Base-by-base conservation (phyloP, 129 eudicot species). In the Saposhnikovia divaricata region DNA sequence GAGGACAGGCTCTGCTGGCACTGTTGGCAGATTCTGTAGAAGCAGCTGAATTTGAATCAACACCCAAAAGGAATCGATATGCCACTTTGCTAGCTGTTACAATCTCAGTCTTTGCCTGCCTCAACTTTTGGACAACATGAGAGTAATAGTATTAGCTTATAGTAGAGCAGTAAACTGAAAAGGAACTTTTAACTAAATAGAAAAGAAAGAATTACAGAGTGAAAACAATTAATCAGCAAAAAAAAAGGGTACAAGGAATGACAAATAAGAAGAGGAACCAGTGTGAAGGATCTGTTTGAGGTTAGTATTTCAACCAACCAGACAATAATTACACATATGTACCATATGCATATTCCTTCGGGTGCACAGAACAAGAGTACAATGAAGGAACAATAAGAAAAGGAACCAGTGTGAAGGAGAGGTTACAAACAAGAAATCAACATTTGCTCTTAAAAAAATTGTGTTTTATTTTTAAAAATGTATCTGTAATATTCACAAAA, bases 61-160 rank as follows among this genome's bases (percentile, higher is more conserved):
- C 84, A 59, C 98, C 98, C 18, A 90, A 72, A 59, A 95, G 87
- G 78, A 92, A 95, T 15, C 93, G 90, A 82, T 89, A 95, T 65
- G 96, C 98, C 85, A 92, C 97, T 78, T 89, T 95, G 88, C 98
- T 90, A 6, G 97, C 97, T 51, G 97, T 77, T 72, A 95, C 96
- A 4, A 95, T 92, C 92, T 95, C 98, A 1, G 98, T 88, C 83
- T 92, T 95, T 16, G 98, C 98, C 90, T 92, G 98, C 78, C 91
- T 90, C 81, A 90, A 86, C 98, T 92, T 84, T 80, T 89, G 34
- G 19, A 74, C 28, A 13, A 10, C 13, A 9, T 1, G 4, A 73
- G 37, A 8, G 39, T 12, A 73, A 44, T 19, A 10, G 14, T 42
- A 73, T 42, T n/a, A 42, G 39, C 72, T 65, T n/a, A n/a, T n/a